Evolutionary conservation across 2,329 filamentous ascomycete species (phyloP), one percentile per base, ranked within the genome.

Genomic region (Cordyceps javanica): DNA sequence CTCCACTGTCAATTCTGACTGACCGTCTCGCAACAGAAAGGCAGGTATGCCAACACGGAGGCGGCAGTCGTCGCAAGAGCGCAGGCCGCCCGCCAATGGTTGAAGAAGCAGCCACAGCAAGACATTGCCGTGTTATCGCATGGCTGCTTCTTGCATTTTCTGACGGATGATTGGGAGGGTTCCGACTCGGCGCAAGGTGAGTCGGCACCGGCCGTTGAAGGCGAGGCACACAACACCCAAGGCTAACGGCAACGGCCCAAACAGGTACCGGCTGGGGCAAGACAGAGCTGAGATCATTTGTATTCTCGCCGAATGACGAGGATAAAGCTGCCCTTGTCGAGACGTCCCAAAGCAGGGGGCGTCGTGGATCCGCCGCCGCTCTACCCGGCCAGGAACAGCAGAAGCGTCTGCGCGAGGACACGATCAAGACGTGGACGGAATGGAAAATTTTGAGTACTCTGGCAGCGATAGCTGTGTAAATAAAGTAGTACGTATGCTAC

Each of bases 91-190:
- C 74, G 88, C 42, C 62, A 75, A 14, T 86, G 79, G 74, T 68
- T 91, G 55, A 66, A 76, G 19, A 67, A 74, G 45, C 69, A 62
- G 3, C 67, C 68, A 2, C 82, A 86, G 65, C 73, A 72, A 8
- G 79, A 90, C 62, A 82, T 93, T 36, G 81, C 86, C 0, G 75
- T 90, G 2, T 87, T 92, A 14, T 87, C 88, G 3, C 89, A 93
- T 65, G 89, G 89, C 1, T 88, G 87, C 2, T 87, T 90, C 62
- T 68, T 92, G 63, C 89, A 93, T 68, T 92, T 88, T 66, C 75
- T 93, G 58, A 91, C 88, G 0, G 80, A 89, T 62, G 89, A 93
- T 64, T 91, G 83, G 82, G 75, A 81, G 49, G 85, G 83, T 38
- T 76, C 75, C 30, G 62, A 66, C 66, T 63, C 75, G 2, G 61